Percentiles rank a stretch among this genome's conserved stretches.
These are phyloP conservation scores for Euphorbia celastroides DNA, from an alignment of 441 rosid genomes.

Conservation along the genomic window DNA sequence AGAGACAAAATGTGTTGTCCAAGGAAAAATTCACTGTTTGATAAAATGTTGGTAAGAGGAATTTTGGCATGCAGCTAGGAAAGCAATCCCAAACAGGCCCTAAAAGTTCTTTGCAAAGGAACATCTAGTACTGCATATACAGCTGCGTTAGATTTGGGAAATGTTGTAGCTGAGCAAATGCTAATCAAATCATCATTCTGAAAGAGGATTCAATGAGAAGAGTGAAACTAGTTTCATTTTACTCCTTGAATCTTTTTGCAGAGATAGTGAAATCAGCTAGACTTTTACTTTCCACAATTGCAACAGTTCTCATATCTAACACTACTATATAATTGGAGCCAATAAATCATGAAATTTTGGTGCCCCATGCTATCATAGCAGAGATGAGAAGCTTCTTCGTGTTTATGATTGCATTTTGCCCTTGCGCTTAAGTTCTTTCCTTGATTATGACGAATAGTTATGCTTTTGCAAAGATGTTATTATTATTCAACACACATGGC, in stretches of 20 bases:
- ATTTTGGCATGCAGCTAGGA: too few species aligned
- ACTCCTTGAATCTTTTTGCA: too few species aligned
- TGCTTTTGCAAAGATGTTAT: conserved; percentile 7
- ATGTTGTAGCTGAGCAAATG: conserved; percentile 94
- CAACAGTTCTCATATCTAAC: neutral
- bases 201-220: too few species aligned
- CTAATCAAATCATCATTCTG: too few species aligned
- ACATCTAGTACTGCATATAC: conserved; percentile 93
- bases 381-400: conserved; percentile 94
- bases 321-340: conserved; percentile 31
- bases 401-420: conserved; percentile 91
- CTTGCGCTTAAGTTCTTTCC: too few species aligned
- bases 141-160: conserved; percentile 69
- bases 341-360: conserved; percentile 85
- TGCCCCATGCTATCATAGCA: conserved; percentile 77
- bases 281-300: conserved; percentile 40
- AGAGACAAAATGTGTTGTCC: too few species aligned
- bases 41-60: too few species aligned
- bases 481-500: neutral
- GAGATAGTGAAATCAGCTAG: too few species aligned
- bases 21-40: too few species aligned
- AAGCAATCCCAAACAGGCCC: too few species aligned
- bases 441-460: neutral
- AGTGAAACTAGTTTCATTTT: too few species aligned
- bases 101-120: conserved; percentile 95